These are phyloP conservation scores for Blastobotrys apis DNA, from an alignment of 1,139 yeast species.

Conservation along the genomic window DNA sequence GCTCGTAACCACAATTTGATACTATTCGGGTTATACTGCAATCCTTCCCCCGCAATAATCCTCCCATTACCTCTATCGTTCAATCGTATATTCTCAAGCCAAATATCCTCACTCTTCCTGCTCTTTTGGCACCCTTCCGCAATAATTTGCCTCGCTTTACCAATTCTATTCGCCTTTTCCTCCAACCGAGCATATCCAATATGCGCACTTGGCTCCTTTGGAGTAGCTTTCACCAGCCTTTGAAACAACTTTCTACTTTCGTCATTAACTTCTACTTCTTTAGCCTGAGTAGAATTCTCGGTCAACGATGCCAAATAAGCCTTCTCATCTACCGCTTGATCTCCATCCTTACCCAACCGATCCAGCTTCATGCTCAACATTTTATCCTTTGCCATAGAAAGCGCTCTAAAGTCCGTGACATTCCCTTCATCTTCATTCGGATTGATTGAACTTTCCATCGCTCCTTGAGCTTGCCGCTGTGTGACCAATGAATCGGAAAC, in stretches of 20 bases:
- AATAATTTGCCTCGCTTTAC: slow-evolving; percentile 57
- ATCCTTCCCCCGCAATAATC: slow-evolving; percentile 61
- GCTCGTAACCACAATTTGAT: slow-evolving; percentile 72
- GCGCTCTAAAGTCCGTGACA: slow-evolving; percentile 45
- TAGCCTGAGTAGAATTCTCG: neutral
- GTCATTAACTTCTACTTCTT: neutral
- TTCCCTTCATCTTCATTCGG: slow-evolving; percentile 32
- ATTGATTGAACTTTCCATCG: slow-evolving; percentile 37
- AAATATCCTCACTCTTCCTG: slow-evolving; percentile 64
- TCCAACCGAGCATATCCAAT: slow-evolving; percentile 83
- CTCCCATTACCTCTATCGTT: slow-evolving; percentile 49
- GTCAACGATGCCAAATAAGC: neutral
- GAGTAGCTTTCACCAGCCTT: slow-evolving; percentile 69
- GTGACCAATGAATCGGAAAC: slow-evolving; percentile 66
- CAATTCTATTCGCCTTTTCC: slow-evolving; percentile 54
- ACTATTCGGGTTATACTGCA: slow-evolving; percentile 53
- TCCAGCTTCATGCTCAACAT: slow-evolving; percentile 49
- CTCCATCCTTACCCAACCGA: slow-evolving; percentile 21
- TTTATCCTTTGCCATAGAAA: slow-evolving; percentile 52
- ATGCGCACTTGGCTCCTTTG: slow-evolving; percentile 76
- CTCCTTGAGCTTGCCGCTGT: slow-evolving; percentile 38
- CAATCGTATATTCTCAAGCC: slow-evolving; percentile 79
- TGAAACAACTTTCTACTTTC: slow-evolving; percentile 49
- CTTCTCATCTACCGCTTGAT: slow-evolving; percentile 1
- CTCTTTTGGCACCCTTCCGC: slow-evolving; percentile 68